phyloP scores from a whole-genome alignment of 2,329 filamentous ascomycete species.

The Ustulina deusta region DNA sequence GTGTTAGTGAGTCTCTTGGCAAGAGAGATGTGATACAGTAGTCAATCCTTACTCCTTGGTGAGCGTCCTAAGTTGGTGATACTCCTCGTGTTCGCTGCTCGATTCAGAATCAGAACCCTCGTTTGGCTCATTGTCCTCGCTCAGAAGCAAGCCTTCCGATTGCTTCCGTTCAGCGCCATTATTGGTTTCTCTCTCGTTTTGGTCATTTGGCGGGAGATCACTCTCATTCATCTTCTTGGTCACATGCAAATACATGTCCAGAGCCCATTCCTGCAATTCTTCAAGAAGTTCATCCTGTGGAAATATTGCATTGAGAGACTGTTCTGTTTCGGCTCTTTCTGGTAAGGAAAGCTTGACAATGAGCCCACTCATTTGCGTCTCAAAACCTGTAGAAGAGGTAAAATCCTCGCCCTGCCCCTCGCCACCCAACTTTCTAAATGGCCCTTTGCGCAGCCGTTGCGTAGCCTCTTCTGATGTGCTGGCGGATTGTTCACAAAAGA shows the following conservation, averaged over 20 bases:
- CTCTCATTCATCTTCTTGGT: constrained; percentile 11
- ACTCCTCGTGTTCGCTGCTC: constrained; percentile 39
- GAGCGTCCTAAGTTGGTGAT: constrained; percentile 41
- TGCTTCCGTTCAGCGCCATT: constrained; percentile 13
- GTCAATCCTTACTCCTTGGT: constrained; percentile 39
- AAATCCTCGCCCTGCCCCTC: constrained; percentile 25
- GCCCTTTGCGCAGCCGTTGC: constrained; percentile 38
- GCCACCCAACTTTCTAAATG: constrained; percentile 40
- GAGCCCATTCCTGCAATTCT: constrained; percentile 43
- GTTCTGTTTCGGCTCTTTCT: constrained; percentile 16
- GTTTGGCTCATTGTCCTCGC: constrained; percentile 29
- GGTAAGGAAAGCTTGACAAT: constrained; percentile 26
- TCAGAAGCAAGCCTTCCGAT: constrained; percentile 35
- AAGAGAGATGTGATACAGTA: not conserved
- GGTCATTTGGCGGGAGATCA: not conserved
- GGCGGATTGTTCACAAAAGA: constrained; percentile 45
- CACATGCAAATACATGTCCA: constrained; percentile 35
- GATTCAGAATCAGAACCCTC: constrained; percentile 34
- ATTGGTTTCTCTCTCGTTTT: not conserved
- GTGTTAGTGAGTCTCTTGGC: constrained; percentile 35
- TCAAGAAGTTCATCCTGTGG: constrained; percentile 37
- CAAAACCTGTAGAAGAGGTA: constrained; percentile 19
- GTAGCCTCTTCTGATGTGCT: constrained; percentile 21
- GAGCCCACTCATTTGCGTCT: constrained; percentile 35
- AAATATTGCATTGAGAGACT: constrained; percentile 32